phyloP scores from a whole-genome alignment of 1,139 yeast species.

The Blastobotrys serpentis region DNA sequence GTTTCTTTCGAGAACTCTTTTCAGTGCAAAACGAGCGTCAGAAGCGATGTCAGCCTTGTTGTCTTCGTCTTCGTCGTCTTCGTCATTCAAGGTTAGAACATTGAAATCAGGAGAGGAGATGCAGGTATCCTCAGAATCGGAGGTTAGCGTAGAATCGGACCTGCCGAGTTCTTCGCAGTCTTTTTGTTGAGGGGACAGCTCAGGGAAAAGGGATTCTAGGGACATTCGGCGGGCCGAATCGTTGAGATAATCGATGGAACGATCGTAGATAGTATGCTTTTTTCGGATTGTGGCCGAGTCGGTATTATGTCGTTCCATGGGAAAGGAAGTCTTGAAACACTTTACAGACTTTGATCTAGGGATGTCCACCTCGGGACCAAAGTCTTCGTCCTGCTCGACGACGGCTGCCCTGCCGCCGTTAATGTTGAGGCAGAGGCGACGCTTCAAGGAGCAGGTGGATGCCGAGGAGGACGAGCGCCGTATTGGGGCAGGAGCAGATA shows the following conservation, averaged over 20 bases:
- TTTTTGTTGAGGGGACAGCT: constrained; percentile 19
- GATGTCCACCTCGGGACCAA: constrained; percentile 10
- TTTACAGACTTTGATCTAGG: constrained; percentile 7
- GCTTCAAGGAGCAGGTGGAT: constrained; percentile 17
- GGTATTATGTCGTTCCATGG: constrained; percentile 16
- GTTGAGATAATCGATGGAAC: constrained; percentile 20
- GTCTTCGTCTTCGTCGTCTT: constrained; percentile 12
- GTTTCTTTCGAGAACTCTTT: constrained; percentile 19
- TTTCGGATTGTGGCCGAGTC: constrained; percentile 8
- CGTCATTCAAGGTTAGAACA: constrained; percentile 3
- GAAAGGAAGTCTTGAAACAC: constrained; percentile 2
- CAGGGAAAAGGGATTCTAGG: constrained; percentile 27
- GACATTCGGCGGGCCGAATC: constrained; percentile 24
- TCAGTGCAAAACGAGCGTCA: constrained; percentile 21
- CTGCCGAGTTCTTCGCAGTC: neutral
- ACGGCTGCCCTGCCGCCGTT: constrained; percentile 23
- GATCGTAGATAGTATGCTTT: constrained; percentile 20
- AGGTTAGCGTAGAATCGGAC: constrained; percentile 10
- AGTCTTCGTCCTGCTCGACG: constrained; percentile 13
- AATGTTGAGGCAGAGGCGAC: constrained; percentile 22
- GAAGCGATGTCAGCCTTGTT: constrained; percentile 14
- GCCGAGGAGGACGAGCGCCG: constrained; percentile 15
- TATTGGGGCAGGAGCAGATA: constrained; percentile 19
- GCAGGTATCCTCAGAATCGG: constrained; percentile 14
- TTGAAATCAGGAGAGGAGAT: constrained; percentile 8